These are phyloP conservation scores for Trichoderma gamsii DNA, from an alignment of 495 filamentous ascomycete genomes.

Conservation along the genomic window DNA sequence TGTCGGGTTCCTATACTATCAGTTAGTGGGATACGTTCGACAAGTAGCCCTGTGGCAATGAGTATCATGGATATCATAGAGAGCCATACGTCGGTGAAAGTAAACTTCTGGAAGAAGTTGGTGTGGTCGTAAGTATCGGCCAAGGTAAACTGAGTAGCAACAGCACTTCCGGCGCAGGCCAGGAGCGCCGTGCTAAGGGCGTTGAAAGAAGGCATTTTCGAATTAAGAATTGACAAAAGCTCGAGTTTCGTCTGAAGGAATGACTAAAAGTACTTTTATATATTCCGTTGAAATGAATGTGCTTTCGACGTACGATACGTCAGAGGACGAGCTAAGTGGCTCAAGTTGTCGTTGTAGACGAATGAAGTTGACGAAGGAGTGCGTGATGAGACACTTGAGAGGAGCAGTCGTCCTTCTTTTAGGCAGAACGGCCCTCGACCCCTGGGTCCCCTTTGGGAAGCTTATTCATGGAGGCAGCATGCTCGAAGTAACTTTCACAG, in stretches of 20 bases:
- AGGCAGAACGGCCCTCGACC: neutral
- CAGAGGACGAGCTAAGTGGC: conserved; percentile 36
- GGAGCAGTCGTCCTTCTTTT: conserved; percentile 5
- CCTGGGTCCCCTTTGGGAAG: neutral
- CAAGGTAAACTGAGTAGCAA: conserved; percentile 34
- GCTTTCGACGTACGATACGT: conserved; percentile 43
- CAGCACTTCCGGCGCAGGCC: conserved; percentile 29
- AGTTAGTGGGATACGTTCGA: neutral
- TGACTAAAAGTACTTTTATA: conserved; percentile 17
- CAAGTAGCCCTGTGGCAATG: neutral
- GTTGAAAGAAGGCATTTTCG: conserved; percentile 38
- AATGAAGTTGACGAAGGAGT: conserved; percentile 4
- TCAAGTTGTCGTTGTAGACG: conserved; percentile 7
- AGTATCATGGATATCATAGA: neutral
- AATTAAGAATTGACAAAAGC: conserved; percentile 14
- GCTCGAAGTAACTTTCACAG: neutral
- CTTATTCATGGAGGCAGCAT: neutral
- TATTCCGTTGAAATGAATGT: conserved; percentile 30
- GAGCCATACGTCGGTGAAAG: conserved; percentile 39
- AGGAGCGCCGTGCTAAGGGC: conserved; percentile 34
- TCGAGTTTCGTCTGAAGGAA: conserved; percentile 19
- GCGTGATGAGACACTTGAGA: neutral
- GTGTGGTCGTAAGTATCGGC: conserved; percentile 38
- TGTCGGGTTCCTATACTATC: conserved; percentile 39
- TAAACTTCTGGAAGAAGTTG: conserved; percentile 50